Base-by-base conservation (phyloP, 1,284 basidiomycete species). In the Puccinia polysora region DNA sequence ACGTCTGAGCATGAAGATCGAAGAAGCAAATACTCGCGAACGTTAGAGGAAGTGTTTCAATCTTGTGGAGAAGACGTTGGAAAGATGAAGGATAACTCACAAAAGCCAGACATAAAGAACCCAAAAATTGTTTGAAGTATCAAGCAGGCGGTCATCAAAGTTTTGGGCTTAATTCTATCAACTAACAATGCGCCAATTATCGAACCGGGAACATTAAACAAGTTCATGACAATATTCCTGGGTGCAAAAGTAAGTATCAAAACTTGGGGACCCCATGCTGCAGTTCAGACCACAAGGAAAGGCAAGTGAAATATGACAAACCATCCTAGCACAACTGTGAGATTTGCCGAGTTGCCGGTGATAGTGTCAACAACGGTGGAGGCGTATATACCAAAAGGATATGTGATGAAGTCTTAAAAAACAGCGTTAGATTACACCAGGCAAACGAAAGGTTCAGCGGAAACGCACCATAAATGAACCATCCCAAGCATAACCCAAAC, bases 371-470 rank as follows among this genome's bases (percentile, higher is more conserved):
- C 82, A 74, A 94, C 85, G n/a, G 87, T 87, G 2, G 88, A 87
- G 12, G 89, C 87, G 80, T 90, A 96, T 69, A 95, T 83, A 47
- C 89, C 88, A 78, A 91, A 69, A 91, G 86, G 90, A 75, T 76
- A 74, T 58, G 70, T 63, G 53, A 71, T 72, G 30, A 72, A 72
- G 30, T 72, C 69, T 72, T 77, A n/a, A 65, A 32, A 2, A 34
- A 55, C 2, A 47, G 8, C 28, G 15, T 45, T n/a, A 45, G 40
- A 10, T 45, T 45, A n/a, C n/a, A n/a, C n/a, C n/a, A n/a, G n/a
- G n/a, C n/a, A 23, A 38, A 25, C 14, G 1, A 32, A 28, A 58
- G n/a, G 12, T n/a, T n/a, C n/a, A n/a, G n/a, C 14, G 12, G 6
- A 10, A 7, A 63, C 49, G 15, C 38, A 72, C 69, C 69, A 45